Base-by-base conservation (phyloP, 2,329 filamentous ascomycete species). In the Pezicula rhizophila region DNA sequence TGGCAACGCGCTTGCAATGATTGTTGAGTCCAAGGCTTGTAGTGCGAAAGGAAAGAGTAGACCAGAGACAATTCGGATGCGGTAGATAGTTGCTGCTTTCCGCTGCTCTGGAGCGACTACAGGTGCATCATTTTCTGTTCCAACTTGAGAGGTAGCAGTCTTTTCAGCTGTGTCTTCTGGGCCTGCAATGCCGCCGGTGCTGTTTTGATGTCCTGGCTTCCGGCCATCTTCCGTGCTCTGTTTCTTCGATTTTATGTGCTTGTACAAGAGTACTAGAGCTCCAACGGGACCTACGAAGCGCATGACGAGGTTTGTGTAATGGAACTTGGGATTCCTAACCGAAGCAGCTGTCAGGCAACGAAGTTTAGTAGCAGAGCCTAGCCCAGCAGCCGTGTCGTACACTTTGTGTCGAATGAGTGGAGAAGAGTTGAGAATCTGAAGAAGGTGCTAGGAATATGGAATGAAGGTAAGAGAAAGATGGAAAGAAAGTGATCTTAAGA, bases 21-120 rank as follows among this genome's bases (percentile, higher is more conserved):
- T 82, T 1, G 82, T 86, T 2, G 79, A 70, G 59, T 86, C 82
- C 2, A 86, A 69, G 4, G 79, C 75, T 46, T 81, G 76, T 0
- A 85, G 69, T 7, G 79, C 75, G 57, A 79, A 84, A 0, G 82
- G 81, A 3, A 79, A 66, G 4, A 79, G 61, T 0, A 86, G 68
- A 4, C 80, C 79, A 2, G 75, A 52, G 35, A 84, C 73, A 14
- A 85, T 62, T 57, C 77, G 83, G 70, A 71, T 77, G 47, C 81
- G 70, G 57, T 83, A 71, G 39, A 66, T 65, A 17, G 66, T 60
- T 26, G 59, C 57, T 26, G 62, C 49, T 23, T 57, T 60, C 47
- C 65, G 66, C 47, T 69, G 60, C 47, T 65, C 33, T 26, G 42
- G 38, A 35, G 45, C 50, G 34, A 47, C 25, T 46, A 35, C 28